Percentiles rank a stretch among this genome's conserved stretches.
Conservation (phyloP, 306 rosid species). For the Corylus heterophylla region DNA sequence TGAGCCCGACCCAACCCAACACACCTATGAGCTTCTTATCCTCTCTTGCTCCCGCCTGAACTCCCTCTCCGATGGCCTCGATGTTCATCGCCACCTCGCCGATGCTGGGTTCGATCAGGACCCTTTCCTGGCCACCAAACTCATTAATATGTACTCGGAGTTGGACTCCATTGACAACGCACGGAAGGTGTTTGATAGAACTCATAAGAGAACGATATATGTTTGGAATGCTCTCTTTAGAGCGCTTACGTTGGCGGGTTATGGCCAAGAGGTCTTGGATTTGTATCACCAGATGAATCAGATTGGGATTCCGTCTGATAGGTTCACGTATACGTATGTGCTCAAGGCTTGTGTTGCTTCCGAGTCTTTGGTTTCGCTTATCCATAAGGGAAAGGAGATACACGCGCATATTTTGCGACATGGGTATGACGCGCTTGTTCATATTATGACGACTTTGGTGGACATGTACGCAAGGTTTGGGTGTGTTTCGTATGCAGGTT, state of each 20-base stretch:
- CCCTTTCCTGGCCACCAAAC: slow-evolving; percentile 85
- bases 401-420: slow-evolving; percentile 82
- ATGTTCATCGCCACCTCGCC: slow-evolving; percentile 58
- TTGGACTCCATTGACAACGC: slow-evolving; percentile 67
- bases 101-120: slow-evolving; percentile 64
- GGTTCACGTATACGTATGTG: slow-evolving; percentile 75
- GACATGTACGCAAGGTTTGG: slow-evolving; percentile 87
- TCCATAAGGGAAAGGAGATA: slow-evolving; percentile 80
- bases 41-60: slow-evolving; percentile 59
- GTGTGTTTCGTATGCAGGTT: slow-evolving; percentile 57
- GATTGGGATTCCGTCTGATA: slow-evolving; percentile 55
- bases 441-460: slow-evolving; percentile 78
- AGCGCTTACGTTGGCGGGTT: slow-evolving; percentile 71
- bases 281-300: slow-evolving; percentile 69
- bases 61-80: slow-evolving; percentile 62
- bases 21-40: slow-evolving; percentile 70
- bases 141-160: slow-evolving; percentile 76
- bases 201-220: slow-evolving; percentile 68
- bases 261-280: slow-evolving; percentile 61
- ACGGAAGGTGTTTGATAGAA: slow-evolving; percentile 70
- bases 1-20: slow-evolving; percentile 73
- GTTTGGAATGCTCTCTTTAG: slow-evolving; percentile 88
- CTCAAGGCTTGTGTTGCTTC: slow-evolving; percentile 89
- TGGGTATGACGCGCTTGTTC: slow-evolving; percentile 69
- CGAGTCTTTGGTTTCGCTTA: slow-evolving; percentile 47